phyloP scores from a whole-genome alignment of 1,284 basidiomycete genomes.

The Cryptococcus jaspeensis region DNA sequence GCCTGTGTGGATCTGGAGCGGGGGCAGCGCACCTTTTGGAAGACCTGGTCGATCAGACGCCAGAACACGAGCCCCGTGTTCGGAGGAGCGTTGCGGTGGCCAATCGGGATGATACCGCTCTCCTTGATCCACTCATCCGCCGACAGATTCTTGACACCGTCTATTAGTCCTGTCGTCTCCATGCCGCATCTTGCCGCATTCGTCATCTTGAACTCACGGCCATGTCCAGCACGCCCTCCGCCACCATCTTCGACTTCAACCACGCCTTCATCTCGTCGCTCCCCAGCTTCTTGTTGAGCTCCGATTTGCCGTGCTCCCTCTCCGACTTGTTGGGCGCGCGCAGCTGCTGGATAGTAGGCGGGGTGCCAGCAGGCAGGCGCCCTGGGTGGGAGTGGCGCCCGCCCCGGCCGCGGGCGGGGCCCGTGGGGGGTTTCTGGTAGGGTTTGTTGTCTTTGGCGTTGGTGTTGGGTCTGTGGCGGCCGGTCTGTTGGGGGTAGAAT shows the following conservation, averaged over 20 bases:
- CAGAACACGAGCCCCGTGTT: slow-evolving; percentile 45
- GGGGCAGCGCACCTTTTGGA: slow-evolving; percentile 34
- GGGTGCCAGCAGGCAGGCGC: slow-evolving; percentile 17
- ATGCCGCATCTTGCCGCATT: neutral
- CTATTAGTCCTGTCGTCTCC: neutral
- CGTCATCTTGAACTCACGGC: slow-evolving; percentile 30
- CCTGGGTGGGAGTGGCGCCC: slow-evolving; percentile 4
- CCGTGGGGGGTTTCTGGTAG: slow-evolving; percentile 9
- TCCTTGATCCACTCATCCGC: slow-evolving; percentile 43
- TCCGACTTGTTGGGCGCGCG: slow-evolving; percentile 16
- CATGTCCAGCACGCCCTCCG: slow-evolving; percentile 42
- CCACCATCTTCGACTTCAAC: slow-evolving; percentile 35
- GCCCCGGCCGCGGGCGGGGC: slow-evolving; percentile 1
- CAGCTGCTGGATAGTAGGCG: slow-evolving; percentile 14
- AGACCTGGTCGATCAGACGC: slow-evolving; percentile 37
- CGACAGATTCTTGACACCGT: slow-evolving; percentile 27
- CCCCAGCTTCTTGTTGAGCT: slow-evolving; percentile 34
- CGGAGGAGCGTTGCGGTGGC: slow-evolving; percentile 37
- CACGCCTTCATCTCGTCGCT: slow-evolving; percentile 45
- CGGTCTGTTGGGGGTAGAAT: slow-evolving; percentile 11
- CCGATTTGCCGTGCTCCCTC: slow-evolving; percentile 28
- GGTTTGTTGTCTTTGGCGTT: slow-evolving; percentile 12
- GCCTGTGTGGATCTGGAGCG: neutral
- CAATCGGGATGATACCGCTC: slow-evolving; percentile 44
- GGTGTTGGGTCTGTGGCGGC: slow-evolving; percentile 13